Conservation (phyloP, 2,329 filamentous ascomycete species). For the Colletotrichum somersetense region DNA sequence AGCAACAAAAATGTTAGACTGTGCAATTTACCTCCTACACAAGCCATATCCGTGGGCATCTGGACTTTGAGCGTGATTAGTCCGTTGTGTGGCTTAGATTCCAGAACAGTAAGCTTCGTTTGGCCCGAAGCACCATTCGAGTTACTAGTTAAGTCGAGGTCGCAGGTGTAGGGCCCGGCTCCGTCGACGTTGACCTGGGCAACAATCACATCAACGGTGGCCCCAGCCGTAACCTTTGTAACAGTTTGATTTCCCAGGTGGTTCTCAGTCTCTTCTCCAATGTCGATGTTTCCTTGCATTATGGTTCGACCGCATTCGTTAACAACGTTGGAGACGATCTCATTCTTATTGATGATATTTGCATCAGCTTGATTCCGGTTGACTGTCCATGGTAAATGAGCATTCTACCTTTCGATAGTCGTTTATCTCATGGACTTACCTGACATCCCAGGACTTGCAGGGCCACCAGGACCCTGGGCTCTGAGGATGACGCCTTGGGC, state of each 20-base stretch:
- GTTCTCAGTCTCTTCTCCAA: slow-evolving; percentile 67
- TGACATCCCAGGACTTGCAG: slow-evolving; percentile 62
- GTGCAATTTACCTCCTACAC: slow-evolving; percentile 59
- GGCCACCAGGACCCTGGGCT: slow-evolving; percentile 59
- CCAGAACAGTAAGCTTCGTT: slow-evolving; percentile 62
- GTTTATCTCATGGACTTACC: slow-evolving; percentile 48
- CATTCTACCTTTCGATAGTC: slow-evolving; percentile 59
- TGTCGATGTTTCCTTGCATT: slow-evolving; percentile 71
- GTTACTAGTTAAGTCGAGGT: slow-evolving; percentile 64
- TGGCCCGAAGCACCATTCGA: slow-evolving; percentile 58
- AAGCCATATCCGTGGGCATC: slow-evolving; percentile 63
- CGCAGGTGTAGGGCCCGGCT: slow-evolving; percentile 67
- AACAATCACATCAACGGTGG: slow-evolving; percentile 60
- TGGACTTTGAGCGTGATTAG: slow-evolving; percentile 68
- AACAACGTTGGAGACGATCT: slow-evolving; percentile 64
- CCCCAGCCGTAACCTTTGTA: slow-evolving; percentile 63
- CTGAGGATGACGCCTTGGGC: slow-evolving; percentile 62
- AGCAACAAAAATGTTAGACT: slow-evolving; percentile 43
- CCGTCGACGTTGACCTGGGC: slow-evolving; percentile 68
- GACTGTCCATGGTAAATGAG: slow-evolving; percentile 68
- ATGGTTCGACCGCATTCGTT: slow-evolving; percentile 74
- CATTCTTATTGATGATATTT: slow-evolving; percentile 71
- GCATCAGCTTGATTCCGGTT: slow-evolving; percentile 74
- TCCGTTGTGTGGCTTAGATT: slow-evolving; percentile 67
- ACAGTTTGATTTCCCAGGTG: slow-evolving; percentile 60